Percentiles rank a stretch among this genome's conserved stretches.
Conservation (phyloP, 1,284 basidiomycete genomes). For the Cryptococcus sp. region DNA sequence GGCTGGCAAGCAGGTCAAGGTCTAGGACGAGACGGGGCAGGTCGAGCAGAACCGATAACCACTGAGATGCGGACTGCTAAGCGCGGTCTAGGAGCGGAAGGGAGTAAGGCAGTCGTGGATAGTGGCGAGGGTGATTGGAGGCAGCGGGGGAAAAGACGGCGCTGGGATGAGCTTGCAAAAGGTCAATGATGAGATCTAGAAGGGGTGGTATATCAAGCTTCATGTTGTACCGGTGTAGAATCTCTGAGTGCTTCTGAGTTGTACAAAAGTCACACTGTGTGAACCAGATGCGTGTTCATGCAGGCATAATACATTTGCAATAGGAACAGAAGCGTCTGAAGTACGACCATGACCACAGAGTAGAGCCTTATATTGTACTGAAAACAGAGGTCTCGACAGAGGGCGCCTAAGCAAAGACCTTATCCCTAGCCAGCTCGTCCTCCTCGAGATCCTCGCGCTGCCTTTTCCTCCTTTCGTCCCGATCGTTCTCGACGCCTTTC, state of each 20-base stretch:
- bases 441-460: conserved; percentile 65
- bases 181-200: not conserved
- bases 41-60: conserved; percentile 34
- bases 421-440: conserved; percentile 78
- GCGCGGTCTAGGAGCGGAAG: conserved; percentile 37
- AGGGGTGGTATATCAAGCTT: too few species aligned
- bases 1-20: conserved; percentile 46
- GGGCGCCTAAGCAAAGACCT: conserved; percentile 73
- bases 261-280: too few species aligned
- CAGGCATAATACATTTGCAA: too few species aligned
- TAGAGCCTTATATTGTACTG: not conserved
- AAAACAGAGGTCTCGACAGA: not conserved
- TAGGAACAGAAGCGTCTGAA: too few species aligned
- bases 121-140: conserved; percentile 37
- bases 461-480: conserved; percentile 65
- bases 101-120: conserved; percentile 20
- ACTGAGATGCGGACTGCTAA: conserved; percentile 33
- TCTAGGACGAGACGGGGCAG: conserved; percentile 35
- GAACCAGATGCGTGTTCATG: too few species aligned
- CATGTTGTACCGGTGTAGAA: too few species aligned
- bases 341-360: too few species aligned
- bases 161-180: conserved; percentile 34
- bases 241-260: too few species aligned
- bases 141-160: conserved; percentile 29
- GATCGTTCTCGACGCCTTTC: conserved; percentile 75